Percentiles rank a stretch among this genome's conserved stretches.
Conservation (phyloP, 2,329 filamentous ascomycete species). For the Cercospora sojina region DNA sequence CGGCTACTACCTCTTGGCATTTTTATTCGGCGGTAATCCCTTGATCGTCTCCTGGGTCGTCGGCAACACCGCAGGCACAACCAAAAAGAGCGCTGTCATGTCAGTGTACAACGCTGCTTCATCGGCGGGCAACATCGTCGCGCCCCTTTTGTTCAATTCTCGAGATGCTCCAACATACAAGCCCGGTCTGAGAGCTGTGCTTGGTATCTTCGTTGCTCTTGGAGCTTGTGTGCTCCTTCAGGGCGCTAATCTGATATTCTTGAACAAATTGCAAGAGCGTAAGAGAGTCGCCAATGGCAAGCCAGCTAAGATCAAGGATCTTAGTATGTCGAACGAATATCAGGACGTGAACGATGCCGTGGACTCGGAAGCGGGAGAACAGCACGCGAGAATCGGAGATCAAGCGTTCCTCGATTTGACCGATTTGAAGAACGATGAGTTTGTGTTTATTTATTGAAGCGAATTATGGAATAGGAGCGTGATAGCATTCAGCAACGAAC, state of each 20-base stretch:
- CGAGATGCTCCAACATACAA: slow-evolving; percentile 60
- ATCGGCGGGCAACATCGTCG: slow-evolving; percentile 64
- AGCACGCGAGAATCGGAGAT: slow-evolving; percentile 44
- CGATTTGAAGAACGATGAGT: slow-evolving; percentile 42
- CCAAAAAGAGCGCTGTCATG: slow-evolving; percentile 66
- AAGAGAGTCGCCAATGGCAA: slow-evolving; percentile 61
- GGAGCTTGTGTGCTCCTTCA: slow-evolving; percentile 56
- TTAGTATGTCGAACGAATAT: slow-evolving; percentile 60
- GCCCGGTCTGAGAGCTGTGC: slow-evolving; percentile 56
- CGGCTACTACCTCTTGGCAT: slow-evolving; percentile 65
- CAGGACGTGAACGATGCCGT: slow-evolving; percentile 34
- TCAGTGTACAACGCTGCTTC: slow-evolving; percentile 63
- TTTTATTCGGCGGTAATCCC: slow-evolving; percentile 65
- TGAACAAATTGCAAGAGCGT: slow-evolving; percentile 58
- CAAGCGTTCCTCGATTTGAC: slow-evolving; percentile 61
- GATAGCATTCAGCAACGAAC: not conserved
- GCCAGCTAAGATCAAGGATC: slow-evolving; percentile 58
- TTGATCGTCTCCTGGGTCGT: slow-evolving; percentile 68
- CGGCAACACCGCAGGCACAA: slow-evolving; percentile 66
- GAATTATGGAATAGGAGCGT: not conserved
- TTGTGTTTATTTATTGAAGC: slow-evolving; percentile 20
- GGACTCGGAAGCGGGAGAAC: slow-evolving; percentile 25
- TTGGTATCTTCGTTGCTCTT: slow-evolving; percentile 57
- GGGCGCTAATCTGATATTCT: slow-evolving; percentile 53
- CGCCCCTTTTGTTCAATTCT: slow-evolving; percentile 61